Evolutionary conservation across 2,329 filamentous ascomycete species (phyloP), one percentile per base, ranked within the genome.

Genomic region (Pestalotiopsis fici): DNA sequence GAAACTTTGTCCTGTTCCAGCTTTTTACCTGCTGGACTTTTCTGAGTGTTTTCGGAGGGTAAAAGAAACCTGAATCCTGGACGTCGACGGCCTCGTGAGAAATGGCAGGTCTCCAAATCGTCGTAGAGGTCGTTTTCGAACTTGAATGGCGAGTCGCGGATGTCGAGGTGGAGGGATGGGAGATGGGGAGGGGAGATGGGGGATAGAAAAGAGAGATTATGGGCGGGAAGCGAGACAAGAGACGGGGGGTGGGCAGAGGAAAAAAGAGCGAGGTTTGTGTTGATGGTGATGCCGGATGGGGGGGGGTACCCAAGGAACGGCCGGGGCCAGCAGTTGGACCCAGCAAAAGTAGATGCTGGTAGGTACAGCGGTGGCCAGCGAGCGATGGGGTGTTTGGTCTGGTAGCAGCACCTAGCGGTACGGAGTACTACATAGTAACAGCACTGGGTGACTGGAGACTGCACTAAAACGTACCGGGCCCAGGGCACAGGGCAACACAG

Each of bases 11-110:
- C 37, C 31, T 39, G 28, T 28, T 59, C 54, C 39, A 18, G 31
- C 31, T 35, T 7, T 7, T 6, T 7, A 35, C 31, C 23, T 23
- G 23, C 55, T 57, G 55, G 55, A 18, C 21, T 50, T 47, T 39
- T 50, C 15, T 15, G 31, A 25, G 50, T 25, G 4, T 25, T 31
- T 35, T 35, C 31, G 31, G 31, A 15, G 23, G 37, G 39, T 55
- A 64, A 59, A 56, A 69, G 60, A 67, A 71, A 71, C 73, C 69
- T 71, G 72, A 74, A 74, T 71, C 73, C 73, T 69, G 43, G 65
- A 70, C 68, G 72, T 71, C 71, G 71, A 73, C 71, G 67, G 60
- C 65, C 68, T 69, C 69, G 69, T 71, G 67, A 69, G 71, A 50
- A 69, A 43, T 65, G 63, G 63, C 68, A 67, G 71, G 70, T 67